Percentiles rank a stretch among this genome's conserved stretches.
Conservation (phyloP, 1,284 basidiomycete genomes). For the Pseudozyma sp. region DNA sequence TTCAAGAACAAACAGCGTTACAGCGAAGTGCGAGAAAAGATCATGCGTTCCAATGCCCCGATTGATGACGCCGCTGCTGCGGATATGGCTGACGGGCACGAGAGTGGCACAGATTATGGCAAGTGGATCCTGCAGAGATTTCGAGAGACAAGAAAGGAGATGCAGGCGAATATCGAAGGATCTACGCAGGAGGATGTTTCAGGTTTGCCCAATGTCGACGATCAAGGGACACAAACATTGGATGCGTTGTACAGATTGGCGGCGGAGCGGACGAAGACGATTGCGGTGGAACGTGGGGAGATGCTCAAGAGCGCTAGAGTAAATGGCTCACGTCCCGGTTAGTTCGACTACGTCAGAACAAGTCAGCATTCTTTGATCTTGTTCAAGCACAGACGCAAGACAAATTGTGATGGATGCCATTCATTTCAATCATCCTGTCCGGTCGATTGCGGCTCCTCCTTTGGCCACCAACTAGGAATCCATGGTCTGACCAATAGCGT, state of each 20-base stretch:
- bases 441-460: slow-evolving; percentile 10
- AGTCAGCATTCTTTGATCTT: no score
- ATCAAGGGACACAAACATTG: slow-evolving; percentile 9
- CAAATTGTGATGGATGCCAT: no score
- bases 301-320: slow-evolving; percentile 15
- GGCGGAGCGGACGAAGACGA: slow-evolving; percentile 32
- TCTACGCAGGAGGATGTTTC: no score
- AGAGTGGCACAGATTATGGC: slow-evolving; percentile 15
- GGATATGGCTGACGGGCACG: no score
- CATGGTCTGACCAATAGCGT: slow-evolving; percentile 46
- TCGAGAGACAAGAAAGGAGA: slow-evolving; percentile 9
- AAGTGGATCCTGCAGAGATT: slow-evolving; percentile 28
- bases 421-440: background rate
- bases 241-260: slow-evolving; percentile 23
- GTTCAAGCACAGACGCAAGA: no score
- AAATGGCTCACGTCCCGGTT: background rate
- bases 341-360: background rate
- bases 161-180: background rate
- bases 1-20: slow-evolving; percentile 16
- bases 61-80: background rate
- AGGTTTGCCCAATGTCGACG: slow-evolving; percentile 2
- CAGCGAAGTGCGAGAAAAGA: slow-evolving; percentile 7
- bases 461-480: slow-evolving; percentile 57
- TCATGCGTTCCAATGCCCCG: slow-evolving; percentile 16
- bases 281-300: slow-evolving; percentile 28